Percentiles rank a stretch among this genome's conserved stretches.
Conservation (phyloP, 495 filamentous ascomycete genomes). For the Penicilliopsis zonata region DNA sequence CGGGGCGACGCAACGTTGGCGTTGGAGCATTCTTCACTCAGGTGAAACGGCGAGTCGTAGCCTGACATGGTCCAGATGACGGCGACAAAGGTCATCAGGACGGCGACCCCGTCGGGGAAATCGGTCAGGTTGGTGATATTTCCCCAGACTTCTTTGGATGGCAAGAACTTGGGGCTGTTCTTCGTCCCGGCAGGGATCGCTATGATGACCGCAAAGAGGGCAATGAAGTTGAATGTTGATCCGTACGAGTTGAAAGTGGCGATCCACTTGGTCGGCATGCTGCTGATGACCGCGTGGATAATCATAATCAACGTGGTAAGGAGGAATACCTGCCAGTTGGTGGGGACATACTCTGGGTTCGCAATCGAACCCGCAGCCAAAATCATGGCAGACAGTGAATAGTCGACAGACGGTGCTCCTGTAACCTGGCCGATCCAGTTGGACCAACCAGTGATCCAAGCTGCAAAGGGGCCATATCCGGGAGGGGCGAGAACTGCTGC, state of each 20-base stretch:
- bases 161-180: slow-evolving; percentile 49
- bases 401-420: slow-evolving; percentile 54
- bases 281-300: slow-evolving; percentile 58
- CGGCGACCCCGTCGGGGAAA: slow-evolving; percentile 57
- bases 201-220: slow-evolving; percentile 54
- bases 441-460: slow-evolving; percentile 66
- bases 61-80: slow-evolving; percentile 57
- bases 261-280: slow-evolving; percentile 63
- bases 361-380: slow-evolving; percentile 58
- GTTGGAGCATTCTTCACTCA: slow-evolving; percentile 69
- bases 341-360: slow-evolving; percentile 53
- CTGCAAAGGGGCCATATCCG: slow-evolving; percentile 62
- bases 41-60: slow-evolving; percentile 66
- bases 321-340: slow-evolving; percentile 58
- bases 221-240: slow-evolving; percentile 63
- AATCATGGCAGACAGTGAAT: slow-evolving; percentile 56
- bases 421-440: slow-evolving; percentile 66
- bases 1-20: slow-evolving; percentile 63
- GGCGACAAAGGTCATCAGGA: slow-evolving; percentile 64
- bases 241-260: slow-evolving; percentile 66
- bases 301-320: slow-evolving; percentile 59
- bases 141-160: slow-evolving; percentile 55
- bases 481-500: slow-evolving; percentile 67
- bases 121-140: slow-evolving; percentile 57
- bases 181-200: slow-evolving; percentile 53